Evolutionary conservation across 192 early-diverging fungal genomes (phyloP).

Genomic region (Paraglomus brasilianum): DNA sequence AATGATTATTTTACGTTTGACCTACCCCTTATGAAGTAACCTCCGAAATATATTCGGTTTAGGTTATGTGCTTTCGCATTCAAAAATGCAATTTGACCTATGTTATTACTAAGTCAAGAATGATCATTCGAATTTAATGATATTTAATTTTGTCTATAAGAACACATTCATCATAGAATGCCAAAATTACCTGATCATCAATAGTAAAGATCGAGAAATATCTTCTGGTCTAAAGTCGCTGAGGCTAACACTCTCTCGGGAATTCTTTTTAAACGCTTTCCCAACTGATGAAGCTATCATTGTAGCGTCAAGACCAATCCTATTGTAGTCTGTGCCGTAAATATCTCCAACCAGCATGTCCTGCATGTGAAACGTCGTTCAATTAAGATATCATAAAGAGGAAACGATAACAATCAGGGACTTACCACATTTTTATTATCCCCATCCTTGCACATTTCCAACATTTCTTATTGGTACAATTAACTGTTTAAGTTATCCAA

Average conservation of each 20-base stretch:
- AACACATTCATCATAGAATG: constrained; percentile 16
- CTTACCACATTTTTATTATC: constrained; percentile 81
- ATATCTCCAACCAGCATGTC: constrained; percentile 94
- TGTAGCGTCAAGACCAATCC: constrained; percentile 89
- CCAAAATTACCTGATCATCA: constrained; percentile 76
- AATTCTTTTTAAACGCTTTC: constrained; percentile 89
- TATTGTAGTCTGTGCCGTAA: constrained; percentile 86
- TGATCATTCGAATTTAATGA: constrained; percentile 21
- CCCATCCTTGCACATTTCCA: constrained; percentile 83
- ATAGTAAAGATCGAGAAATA: constrained; percentile 86
- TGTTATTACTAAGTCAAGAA: constrained; percentile 76
- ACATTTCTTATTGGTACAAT: constrained; percentile 54
- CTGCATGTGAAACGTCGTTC: neutral
- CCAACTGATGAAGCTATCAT: constrained; percentile 96
- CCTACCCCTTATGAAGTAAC: constrained; percentile 91
- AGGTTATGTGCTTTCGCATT: constrained; percentile 93
- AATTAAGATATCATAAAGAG: neutral
- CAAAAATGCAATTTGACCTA: constrained; percentile 97
- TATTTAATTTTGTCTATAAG: neutral
- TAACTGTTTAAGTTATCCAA: neutral
- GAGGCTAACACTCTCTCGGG: constrained; percentile 57
- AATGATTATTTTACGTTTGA: neutral
- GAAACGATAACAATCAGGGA: constrained; percentile 48
- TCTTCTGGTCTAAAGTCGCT: constrained; percentile 72
- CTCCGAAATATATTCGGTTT: constrained; percentile 92